phyloP scores from a whole-genome alignment of 805 yeast species.

The Candida alai region DNA sequence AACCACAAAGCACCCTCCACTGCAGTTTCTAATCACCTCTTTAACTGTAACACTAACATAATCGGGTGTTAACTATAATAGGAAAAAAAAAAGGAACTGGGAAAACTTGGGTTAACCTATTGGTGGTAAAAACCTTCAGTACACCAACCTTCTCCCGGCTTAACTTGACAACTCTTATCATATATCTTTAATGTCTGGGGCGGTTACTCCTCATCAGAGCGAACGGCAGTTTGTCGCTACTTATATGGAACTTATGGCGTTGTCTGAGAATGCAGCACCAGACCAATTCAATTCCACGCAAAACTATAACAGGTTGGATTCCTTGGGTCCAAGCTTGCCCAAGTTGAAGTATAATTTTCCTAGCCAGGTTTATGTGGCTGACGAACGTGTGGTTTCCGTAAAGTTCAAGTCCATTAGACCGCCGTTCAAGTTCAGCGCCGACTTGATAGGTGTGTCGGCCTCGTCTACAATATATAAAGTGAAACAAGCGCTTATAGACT shows the following conservation, averaged over 20 bases:
- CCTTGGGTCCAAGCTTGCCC: constrained; percentile 49
- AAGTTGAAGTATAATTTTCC: constrained; percentile 36
- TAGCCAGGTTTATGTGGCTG: constrained; percentile 4
- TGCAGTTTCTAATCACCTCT: too few relatives aligned
- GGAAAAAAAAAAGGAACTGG: too few relatives aligned
- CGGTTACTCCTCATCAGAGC: background rate
- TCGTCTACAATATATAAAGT: constrained; percentile 34
- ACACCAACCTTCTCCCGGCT: too few relatives aligned
- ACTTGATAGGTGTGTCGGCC: constrained; percentile 18
- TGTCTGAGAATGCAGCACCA: constrained; percentile 36
- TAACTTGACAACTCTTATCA: too few relatives aligned
- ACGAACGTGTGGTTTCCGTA: constrained; percentile 18
- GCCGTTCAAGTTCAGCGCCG: constrained; percentile 55
- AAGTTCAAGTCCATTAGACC: constrained; percentile 64
- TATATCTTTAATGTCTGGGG: too few relatives aligned
- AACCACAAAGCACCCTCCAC: too few relatives aligned
- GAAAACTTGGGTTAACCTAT: too few relatives aligned
- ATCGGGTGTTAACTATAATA: too few relatives aligned
- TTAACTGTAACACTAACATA: too few relatives aligned
- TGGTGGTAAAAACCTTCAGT: too few relatives aligned
- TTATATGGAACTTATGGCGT: constrained; percentile 44
- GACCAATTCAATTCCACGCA: constrained; percentile 30
- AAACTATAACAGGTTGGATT: constrained; percentile 25
- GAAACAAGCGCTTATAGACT: constrained; percentile 33
- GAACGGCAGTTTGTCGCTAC: constrained; percentile 48